Evolutionary conservation across 164 flowering plant genomes (phyloP).

Genomic region (Vitis rupestris): DNA sequence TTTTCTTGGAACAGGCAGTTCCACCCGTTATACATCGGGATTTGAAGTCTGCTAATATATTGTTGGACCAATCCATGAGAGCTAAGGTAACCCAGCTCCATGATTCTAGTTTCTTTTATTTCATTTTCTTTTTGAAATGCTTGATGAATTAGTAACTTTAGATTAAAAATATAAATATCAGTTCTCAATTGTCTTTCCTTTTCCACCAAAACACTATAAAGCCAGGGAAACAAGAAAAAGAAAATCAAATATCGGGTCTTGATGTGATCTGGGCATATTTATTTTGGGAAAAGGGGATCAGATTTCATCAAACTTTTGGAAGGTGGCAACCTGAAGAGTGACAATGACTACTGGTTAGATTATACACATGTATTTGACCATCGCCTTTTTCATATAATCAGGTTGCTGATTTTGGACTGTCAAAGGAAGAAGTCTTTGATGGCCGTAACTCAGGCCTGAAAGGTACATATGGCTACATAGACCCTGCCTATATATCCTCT

Average conservation of each 20-base stretch:
- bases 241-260: background rate
- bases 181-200: background rate
- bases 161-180: no score
- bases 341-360: background rate
- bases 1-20: constrained; percentile 67
- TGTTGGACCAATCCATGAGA: constrained; percentile 74
- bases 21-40: constrained; percentile 98
- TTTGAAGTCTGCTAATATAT: constrained; percentile 90
- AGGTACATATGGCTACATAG: constrained; percentile 97
- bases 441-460: constrained; percentile 79
- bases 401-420: constrained; percentile 99
- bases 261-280: background rate
- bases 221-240: background rate
- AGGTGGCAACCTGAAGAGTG: background rate
- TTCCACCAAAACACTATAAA: background rate
- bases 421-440: constrained; percentile 83
- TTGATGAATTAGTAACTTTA: no score
- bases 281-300: background rate
- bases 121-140: background rate
- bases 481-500: constrained; percentile 87
- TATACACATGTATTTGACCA: background rate
- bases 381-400: constrained; percentile 16
- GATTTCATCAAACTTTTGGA: background rate
- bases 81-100: constrained; percentile 67
- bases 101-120: background rate